Percentiles rank a stretch among this genome's conserved stretches.
These are phyloP conservation scores for Colletotrichum brevisporum DNA, from an alignment of 2,329 filamentous ascomycete species.

Conservation along the genomic window DNA sequence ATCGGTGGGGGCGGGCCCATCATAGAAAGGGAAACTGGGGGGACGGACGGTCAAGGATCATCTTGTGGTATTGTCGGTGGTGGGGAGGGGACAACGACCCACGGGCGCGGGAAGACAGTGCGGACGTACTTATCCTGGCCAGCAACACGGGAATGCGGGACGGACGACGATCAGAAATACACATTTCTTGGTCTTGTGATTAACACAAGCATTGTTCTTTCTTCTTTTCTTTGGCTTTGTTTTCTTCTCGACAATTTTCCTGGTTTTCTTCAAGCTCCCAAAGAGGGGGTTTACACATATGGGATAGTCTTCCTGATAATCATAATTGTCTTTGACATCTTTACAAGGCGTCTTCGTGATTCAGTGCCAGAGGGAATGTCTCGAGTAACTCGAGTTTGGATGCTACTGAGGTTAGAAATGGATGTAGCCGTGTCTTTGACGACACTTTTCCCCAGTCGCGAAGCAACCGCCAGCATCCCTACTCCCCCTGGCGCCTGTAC, in stretches of 20 bases:
- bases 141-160: slow-evolving; percentile 15
- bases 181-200: slow-evolving; percentile 26
- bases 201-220: slow-evolving; percentile 44
- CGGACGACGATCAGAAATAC: too few relatives aligned
- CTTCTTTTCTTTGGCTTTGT: slow-evolving; percentile 35
- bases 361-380: too few relatives aligned
- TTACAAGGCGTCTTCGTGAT: slow-evolving; percentile 1
- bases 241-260: slow-evolving; percentile 35
- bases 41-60: background rate
- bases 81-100: background rate
- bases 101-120: background rate
- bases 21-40: slow-evolving; percentile 17
- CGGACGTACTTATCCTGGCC: too few relatives aligned
- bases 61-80: slow-evolving; percentile 1
- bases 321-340: slow-evolving; percentile 34
- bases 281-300: slow-evolving; percentile 30
- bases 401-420: too few relatives aligned
- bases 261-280: slow-evolving; percentile 1
- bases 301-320: slow-evolving; percentile 42
- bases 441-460: too few relatives aligned
- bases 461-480: background rate
- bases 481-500: background rate
- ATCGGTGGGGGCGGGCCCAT: background rate
- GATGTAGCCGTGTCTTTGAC: too few relatives aligned
- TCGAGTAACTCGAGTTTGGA: too few relatives aligned